Base-by-base conservation (phyloP, 495 filamentous ascomycete genomes). In the Penicilliopsis zonata region DNA sequence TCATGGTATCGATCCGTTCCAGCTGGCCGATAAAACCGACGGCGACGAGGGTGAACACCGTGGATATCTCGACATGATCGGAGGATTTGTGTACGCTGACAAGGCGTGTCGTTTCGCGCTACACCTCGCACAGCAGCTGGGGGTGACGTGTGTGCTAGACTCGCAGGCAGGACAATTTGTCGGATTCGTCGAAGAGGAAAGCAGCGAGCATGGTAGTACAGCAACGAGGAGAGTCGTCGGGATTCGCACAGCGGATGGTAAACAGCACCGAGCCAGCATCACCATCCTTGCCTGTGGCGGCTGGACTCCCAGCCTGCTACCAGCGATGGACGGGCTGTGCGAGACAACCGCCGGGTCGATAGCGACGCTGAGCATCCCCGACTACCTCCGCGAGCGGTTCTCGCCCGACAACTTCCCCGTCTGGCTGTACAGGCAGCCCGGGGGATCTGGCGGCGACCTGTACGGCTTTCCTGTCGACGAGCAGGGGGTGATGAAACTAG, bases 241-340 rank as follows among this genome's bases (percentile, higher is more conserved):
- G 4, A 44, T 65, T 8, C 8, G 28, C 16, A 63, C 57, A 2
- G 44, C 42, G 1, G 53, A 67, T 33, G 53, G 55, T 2, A 37
- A 30, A 13, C 25, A 33, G 2, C 54, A 59, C 28, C 1, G 4
- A 43, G 81, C 82, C 1, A 70, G 72, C n/a, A 58, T 90, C 5
- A 73, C 72, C 6, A 60, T 92, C 31, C 52, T 87, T 7, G 84
- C 86, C 0, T 70, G 81, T 0, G 86, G 85, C 2, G 78, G 83
- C 1, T 92, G 85, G 86, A 80, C 78, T 2, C 68, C 69, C 2
- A 53, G 60, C 0, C 53, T 93, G 2, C 46, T 93, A 0, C 61
- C 61, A 0, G 41, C 50, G 16, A 28, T 60, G 2, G 49, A 50
- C 13, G 41, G 39, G 2, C 39, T 65, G 2, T 46, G 53, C 17